phyloP scores from a whole-genome alignment of 2,329 filamentous ascomycete genomes.

The Ophiocordyceps sinensis region DNA sequence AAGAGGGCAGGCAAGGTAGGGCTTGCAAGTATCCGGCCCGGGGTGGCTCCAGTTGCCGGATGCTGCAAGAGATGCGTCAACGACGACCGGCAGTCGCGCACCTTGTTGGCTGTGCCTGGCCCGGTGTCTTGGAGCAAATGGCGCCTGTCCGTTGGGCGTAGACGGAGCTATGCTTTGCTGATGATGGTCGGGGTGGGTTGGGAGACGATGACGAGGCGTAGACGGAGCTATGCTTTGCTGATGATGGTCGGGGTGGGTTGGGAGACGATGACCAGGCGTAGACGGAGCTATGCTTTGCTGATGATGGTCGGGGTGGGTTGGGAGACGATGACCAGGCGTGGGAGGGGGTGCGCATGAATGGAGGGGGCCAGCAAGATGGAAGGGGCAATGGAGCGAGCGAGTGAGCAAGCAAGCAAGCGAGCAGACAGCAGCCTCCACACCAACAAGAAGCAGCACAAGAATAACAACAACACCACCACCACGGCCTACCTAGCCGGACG shows the following conservation, averaged over 20 bases:
- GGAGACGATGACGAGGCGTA: constrained; percentile 4
- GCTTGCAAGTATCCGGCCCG: constrained; percentile 28
- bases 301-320: constrained; percentile 3
- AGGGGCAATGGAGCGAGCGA: constrained; percentile 1
- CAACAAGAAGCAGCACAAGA: background rate
- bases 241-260: constrained; percentile 4
- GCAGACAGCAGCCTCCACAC: background rate
- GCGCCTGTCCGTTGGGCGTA: constrained; percentile 4
- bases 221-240: too few relatives aligned
- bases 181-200: constrained; percentile 4
- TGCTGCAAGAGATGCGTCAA: constrained; percentile 43
- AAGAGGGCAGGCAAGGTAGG: constrained; percentile 28
- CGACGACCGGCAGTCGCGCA: constrained; percentile 15
- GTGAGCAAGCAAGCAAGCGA: constrained; percentile 1
- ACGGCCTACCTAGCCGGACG: constrained; percentile 1
- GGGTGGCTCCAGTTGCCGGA: constrained; percentile 29
- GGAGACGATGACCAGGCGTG: constrained; percentile 4
- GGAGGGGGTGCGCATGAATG: constrained; percentile 1
- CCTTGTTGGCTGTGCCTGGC: constrained; percentile 14
- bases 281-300: too few relatives aligned
- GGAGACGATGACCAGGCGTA: constrained; percentile 4
- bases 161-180: background rate
- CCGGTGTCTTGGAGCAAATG: constrained; percentile 18
- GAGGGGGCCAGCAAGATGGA: background rate
- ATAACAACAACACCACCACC: background rate